These are phyloP conservation scores for Cryptosporidium baileyi DNA, from an alignment of 169 alveolate genomes.

Conservation along the genomic window DNA sequence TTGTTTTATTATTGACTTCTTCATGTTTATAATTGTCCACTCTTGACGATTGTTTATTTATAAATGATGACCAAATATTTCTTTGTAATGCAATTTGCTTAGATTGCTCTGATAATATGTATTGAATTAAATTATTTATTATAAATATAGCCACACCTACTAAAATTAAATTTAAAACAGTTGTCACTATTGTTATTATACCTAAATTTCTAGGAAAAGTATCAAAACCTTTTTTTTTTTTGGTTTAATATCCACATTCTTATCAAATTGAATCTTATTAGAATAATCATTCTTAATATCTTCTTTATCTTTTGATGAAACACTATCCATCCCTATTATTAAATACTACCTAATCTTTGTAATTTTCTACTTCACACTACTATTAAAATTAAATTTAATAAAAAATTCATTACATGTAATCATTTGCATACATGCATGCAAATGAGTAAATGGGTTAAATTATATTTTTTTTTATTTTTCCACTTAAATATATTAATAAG, in stretches of 20 bases:
- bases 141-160: slow-evolving; percentile 7
- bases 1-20: not conserved
- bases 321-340: too few species aligned
- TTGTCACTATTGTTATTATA: slow-evolving; percentile 21
- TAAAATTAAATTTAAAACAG: not conserved
- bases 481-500: too few species aligned
- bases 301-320: too few species aligned
- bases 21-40: not conserved
- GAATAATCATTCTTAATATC: not conserved
- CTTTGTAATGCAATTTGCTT: not conserved
- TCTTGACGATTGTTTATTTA: not conserved
- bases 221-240: not conserved
- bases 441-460: too few species aligned
- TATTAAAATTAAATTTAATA: too few species aligned
- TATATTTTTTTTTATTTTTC: too few species aligned
- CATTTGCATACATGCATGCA: too few species aligned
- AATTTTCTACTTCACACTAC: too few species aligned
- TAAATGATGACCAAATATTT: not conserved
- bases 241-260: not conserved
- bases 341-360: too few species aligned
- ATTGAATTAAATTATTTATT: slow-evolving; percentile 1
- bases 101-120: not conserved
- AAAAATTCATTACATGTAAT: too few species aligned
- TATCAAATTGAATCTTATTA: not conserved
- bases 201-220: slow-evolving; percentile 13